Percentiles rank a stretch among this genome's conserved stretches.
Conservation (phyloP, 768 basidiomycete genomes). For the Tulasnella sp. region DNA sequence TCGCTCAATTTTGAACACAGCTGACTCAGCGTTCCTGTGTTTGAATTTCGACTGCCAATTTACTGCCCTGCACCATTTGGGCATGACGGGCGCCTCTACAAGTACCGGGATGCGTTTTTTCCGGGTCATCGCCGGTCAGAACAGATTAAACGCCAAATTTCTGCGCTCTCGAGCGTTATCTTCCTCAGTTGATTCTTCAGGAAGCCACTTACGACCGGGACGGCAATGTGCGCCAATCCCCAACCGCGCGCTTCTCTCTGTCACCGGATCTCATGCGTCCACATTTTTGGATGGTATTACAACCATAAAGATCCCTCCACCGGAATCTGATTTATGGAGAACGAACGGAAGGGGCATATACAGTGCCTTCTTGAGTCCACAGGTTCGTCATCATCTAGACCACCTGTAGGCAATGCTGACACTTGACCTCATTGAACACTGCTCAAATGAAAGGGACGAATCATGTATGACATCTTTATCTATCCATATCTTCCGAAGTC, state of each 20-base stretch:
- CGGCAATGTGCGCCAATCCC: slow-evolving; percentile 47
- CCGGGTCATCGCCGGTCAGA: too few species aligned
- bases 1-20: too few species aligned
- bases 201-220: too few species aligned
- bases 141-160: too few species aligned
- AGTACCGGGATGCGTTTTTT: too few species aligned
- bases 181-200: too few species aligned
- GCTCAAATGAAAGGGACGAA: slow-evolving; percentile 44
- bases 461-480: slow-evolving; percentile 80
- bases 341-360: slow-evolving; percentile 40
- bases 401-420: background rate
- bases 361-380: slow-evolving; percentile 65
- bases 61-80: too few species aligned
- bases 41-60: too few species aligned
- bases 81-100: too few species aligned
- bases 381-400: slow-evolving; percentile 36
- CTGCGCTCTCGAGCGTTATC: too few species aligned
- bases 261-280: slow-evolving; percentile 69
- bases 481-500: slow-evolving; percentile 36
- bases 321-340: slow-evolving; percentile 20
- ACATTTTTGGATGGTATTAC: slow-evolving; percentile 69
- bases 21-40: too few species aligned
- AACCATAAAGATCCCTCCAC: slow-evolving; percentile 37
- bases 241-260: slow-evolving; percentile 53
- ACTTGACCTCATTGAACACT: background rate